Conservation (phyloP, 139 green algal genomes). For the Volvox africanus region DNA sequence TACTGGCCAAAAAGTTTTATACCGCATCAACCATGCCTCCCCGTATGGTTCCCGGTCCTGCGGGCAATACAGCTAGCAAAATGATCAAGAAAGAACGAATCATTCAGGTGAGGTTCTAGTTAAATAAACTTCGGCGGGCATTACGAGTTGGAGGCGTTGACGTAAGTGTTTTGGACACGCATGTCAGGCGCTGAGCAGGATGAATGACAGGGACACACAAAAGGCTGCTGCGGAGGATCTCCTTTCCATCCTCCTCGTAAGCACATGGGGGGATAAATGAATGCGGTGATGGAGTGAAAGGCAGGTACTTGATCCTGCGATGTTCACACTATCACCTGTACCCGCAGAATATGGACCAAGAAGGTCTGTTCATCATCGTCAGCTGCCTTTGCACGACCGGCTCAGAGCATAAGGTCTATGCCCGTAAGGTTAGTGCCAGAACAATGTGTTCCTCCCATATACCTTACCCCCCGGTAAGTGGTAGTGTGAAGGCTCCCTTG, state of each 20-base stretch:
- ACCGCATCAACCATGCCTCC: not conserved
- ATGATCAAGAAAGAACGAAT: slow-evolving; percentile 30
- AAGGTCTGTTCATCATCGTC: slow-evolving; percentile 46
- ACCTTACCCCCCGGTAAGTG: no score
- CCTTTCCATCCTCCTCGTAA: slow-evolving; percentile 44
- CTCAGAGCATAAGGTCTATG: slow-evolving; percentile 53
- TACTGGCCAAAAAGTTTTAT: no score
- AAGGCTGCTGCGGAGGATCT: slow-evolving; percentile 59
- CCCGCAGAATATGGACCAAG: slow-evolving; percentile 45
- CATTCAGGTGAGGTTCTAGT: slow-evolving; percentile 22
- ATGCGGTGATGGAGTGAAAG: not conserved
- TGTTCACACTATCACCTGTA: not conserved
- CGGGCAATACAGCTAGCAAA: not conserved
- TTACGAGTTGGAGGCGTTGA: not conserved
- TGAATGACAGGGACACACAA: slow-evolving; percentile 63
- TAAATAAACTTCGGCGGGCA: not conserved
- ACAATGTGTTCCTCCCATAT: not conserved
- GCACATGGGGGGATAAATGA: not conserved
- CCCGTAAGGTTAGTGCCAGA: slow-evolving; percentile 47
- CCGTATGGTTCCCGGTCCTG: not conserved
- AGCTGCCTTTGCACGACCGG: slow-evolving; percentile 57
- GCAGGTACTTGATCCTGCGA: not conserved
- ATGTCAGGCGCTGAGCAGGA: slow-evolving; percentile 29
- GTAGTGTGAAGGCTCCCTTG: no score
- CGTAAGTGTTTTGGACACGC: not conserved